Conservation (phyloP, 306 rosid species). For the Corylus avellana region DNA sequence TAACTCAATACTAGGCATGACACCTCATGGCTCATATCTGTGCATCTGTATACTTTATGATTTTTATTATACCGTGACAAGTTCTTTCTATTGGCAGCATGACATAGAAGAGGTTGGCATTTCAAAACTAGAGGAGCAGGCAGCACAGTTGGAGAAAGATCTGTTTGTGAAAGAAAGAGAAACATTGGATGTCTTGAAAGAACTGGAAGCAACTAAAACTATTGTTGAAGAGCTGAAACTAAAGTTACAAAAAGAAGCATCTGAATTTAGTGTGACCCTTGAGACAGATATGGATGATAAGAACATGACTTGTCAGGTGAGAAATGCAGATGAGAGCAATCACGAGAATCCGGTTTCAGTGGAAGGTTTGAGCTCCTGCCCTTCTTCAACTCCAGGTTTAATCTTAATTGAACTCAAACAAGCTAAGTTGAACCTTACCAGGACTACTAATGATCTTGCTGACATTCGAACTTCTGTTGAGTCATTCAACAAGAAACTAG, state of each 20-base stretch:
- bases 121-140: slow-evolving; percentile 45
- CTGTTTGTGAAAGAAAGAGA: slow-evolving; percentile 56
- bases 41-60: background rate
- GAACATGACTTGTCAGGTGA: slow-evolving; percentile 15
- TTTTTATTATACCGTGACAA: background rate
- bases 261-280: slow-evolving; percentile 33
- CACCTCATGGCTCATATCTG: background rate
- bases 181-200: slow-evolving; percentile 54
- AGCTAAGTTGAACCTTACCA: slow-evolving; percentile 73
- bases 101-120: slow-evolving; percentile 37
- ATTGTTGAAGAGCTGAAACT: slow-evolving; percentile 45
- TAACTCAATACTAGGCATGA: background rate
- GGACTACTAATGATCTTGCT: slow-evolving; percentile 76
- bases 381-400: slow-evolving; percentile 53
- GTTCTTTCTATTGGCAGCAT: slow-evolving; percentile 25
- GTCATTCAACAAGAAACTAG: slow-evolving; percentile 63
- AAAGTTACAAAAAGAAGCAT: slow-evolving; percentile 50
- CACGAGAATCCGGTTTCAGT: slow-evolving; percentile 31
- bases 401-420: slow-evolving; percentile 81
- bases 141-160: slow-evolving; percentile 46
- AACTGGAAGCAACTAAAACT: slow-evolving; percentile 49
- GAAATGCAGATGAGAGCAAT: slow-evolving; percentile 64
- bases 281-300: slow-evolving; percentile 20
- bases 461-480: slow-evolving; percentile 77
- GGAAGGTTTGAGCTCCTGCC: slow-evolving; percentile 31